A percentile compares a stretch with the other conserved stretches of the same genome.
These are phyloP conservation scores for Euphorbia celastroides DNA, from an alignment of 441 rosid species.

Conservation along the genomic window DNA sequence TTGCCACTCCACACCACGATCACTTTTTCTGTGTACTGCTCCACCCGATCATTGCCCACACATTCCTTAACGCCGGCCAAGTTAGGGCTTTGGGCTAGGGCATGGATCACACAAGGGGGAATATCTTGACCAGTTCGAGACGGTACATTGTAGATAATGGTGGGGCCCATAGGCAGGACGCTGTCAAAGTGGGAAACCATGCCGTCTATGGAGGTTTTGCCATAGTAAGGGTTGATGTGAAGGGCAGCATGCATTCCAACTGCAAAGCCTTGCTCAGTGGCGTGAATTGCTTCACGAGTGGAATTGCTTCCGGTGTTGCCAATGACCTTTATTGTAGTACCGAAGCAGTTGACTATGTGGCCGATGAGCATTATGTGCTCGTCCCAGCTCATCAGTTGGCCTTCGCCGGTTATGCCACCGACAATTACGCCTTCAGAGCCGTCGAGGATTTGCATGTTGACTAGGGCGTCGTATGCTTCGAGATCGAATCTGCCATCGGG, in stretches of 20 bases:
- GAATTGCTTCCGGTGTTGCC: slow-evolving; percentile 86
- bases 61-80: slow-evolving; percentile 86
- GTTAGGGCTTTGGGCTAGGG: slow-evolving; percentile 45
- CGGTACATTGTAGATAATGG: slow-evolving; percentile 84
- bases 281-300: slow-evolving; percentile 86
- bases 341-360: slow-evolving; percentile 78
- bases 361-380: slow-evolving; percentile 92
- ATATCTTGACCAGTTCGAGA: slow-evolving; percentile 89
- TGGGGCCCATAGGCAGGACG: slow-evolving; percentile 81
- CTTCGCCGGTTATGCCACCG: slow-evolving; percentile 93
- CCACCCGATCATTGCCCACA: slow-evolving; percentile 64
- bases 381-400: slow-evolving; percentile 94
- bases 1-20: slow-evolving; percentile 80
- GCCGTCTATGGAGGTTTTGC: slow-evolving; percentile 80
- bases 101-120: slow-evolving; percentile 50
- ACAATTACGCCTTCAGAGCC: slow-evolving; percentile 82
- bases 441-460: slow-evolving; percentile 59
- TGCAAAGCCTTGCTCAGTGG: slow-evolving; percentile 93
- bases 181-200: slow-evolving; percentile 62
- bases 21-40: slow-evolving; percentile 55
- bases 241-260: slow-evolving; percentile 95
- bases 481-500: slow-evolving; percentile 95
- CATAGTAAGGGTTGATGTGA: slow-evolving; percentile 87
- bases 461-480: slow-evolving; percentile 71
- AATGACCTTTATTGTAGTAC: slow-evolving; percentile 26